These are phyloP conservation scores for Aureobasidium musti DNA, from an alignment of 2,329 filamentous ascomycete genomes.

Conservation along the genomic window DNA sequence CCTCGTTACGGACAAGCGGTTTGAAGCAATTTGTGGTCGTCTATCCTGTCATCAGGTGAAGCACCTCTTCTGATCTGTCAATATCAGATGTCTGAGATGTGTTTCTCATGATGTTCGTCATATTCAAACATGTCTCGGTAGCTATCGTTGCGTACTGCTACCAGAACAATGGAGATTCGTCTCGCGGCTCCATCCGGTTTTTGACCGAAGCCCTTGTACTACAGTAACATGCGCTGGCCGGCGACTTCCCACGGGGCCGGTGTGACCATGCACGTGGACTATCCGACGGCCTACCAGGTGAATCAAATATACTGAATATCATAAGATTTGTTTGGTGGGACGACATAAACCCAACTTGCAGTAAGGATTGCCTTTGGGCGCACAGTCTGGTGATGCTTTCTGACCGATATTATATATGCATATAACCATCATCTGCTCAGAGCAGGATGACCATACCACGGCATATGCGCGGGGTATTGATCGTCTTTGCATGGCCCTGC, in stretches of 20 bases:
- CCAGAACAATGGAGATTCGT: background rate
- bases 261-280: background rate
- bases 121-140: background rate
- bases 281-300: background rate
- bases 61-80: background rate
- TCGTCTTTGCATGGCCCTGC: background rate
- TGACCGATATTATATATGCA: background rate
- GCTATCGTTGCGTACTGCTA: background rate
- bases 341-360: background rate
- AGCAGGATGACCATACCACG: background rate
- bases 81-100: background rate
- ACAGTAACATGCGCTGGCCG: background rate
- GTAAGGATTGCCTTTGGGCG: background rate
- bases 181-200: background rate
- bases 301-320: background rate
- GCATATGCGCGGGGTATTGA: background rate
- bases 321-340: background rate
- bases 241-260: background rate
- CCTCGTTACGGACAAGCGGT: too few relatives aligned
- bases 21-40: too few relatives aligned
- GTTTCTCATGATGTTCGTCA: background rate
- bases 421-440: background rate
- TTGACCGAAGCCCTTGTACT: background rate
- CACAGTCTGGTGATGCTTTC: constrained; percentile 4
- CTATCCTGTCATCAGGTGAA: background rate